phyloP scores from a whole-genome alignment of 495 filamentous ascomycete genomes.

The Penicillium flavigenum region DNA sequence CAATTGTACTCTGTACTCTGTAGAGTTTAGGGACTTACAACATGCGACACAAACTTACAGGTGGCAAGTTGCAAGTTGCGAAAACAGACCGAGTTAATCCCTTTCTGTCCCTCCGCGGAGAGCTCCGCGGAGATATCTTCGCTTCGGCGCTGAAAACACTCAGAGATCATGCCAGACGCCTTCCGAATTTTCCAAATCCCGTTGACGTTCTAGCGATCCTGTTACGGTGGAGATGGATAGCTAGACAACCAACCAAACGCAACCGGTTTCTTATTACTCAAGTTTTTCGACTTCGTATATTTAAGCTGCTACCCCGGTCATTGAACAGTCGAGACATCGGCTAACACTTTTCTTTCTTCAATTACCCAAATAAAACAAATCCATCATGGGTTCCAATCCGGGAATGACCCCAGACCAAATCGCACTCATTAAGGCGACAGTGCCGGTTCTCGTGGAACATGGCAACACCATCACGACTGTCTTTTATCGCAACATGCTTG shows the following conservation, averaged over 20 bases:
- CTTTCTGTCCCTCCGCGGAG: background rate
- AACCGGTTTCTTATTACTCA: background rate
- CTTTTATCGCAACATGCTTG: conserved; percentile 70
- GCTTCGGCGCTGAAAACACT: background rate
- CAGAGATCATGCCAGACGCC: conserved; percentile 9
- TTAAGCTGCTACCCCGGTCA: background rate
- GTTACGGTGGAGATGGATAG: background rate
- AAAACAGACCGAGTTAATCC: background rate
- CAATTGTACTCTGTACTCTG: too few species aligned
- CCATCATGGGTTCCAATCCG: conserved; percentile 21
- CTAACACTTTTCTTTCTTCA: background rate
- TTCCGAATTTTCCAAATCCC: conserved; percentile 10
- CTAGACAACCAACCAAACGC: conserved; percentile 1
- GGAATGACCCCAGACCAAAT: conserved; percentile 34
- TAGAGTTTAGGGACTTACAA: too few species aligned
- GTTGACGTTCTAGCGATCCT: background rate
- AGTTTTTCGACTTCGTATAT: background rate
- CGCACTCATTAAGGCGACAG: conserved; percentile 44
- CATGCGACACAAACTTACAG: background rate
- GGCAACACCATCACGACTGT: conserved; percentile 62
- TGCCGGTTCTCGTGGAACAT: conserved; percentile 59
- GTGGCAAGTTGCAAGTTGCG: background rate
- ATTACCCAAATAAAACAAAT: background rate
- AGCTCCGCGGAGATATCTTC: conserved; percentile 27
- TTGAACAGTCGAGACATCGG: background rate